These are phyloP conservation scores for Apium graveolens DNA, from an alignment of 129 eudicot genomes.

Conservation along the genomic window DNA sequence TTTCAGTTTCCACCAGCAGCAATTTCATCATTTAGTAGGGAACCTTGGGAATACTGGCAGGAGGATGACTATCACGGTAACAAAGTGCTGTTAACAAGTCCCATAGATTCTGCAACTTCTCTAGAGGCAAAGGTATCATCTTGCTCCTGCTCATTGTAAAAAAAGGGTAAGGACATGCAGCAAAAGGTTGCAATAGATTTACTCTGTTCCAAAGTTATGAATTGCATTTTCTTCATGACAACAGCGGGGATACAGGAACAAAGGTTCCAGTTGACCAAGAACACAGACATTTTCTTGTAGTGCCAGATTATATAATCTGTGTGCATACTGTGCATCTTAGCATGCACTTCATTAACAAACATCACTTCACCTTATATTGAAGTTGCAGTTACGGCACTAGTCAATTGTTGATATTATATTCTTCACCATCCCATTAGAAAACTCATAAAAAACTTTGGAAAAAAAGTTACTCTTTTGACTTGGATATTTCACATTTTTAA, in stretches of 20 bases:
- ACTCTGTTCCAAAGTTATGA: neutral
- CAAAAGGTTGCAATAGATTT: neutral
- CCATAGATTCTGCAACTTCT: slow-evolving; percentile 89
- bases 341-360: neutral
- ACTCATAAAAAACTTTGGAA: neutral
- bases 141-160: slow-evolving; percentile 56
- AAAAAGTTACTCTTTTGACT: neutral
- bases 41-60: neutral
- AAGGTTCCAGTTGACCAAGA: neutral
- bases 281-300: neutral
- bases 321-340: neutral
- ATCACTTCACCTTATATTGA: neutral
- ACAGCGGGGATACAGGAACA: neutral
- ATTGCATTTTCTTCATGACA: neutral
- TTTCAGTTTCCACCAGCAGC: neutral
- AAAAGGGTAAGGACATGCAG: neutral
- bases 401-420: neutral
- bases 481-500: neutral
- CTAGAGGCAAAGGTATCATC: slow-evolving; percentile 64
- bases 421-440: neutral
- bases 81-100: slow-evolving; percentile 58
- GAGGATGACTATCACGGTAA: slow-evolving; percentile 37
- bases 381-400: neutral
- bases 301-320: neutral
- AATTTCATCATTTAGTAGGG: neutral